Base-by-base conservation (phyloP, 345 rosid genomes). In the Populus pruinosa region DNA sequence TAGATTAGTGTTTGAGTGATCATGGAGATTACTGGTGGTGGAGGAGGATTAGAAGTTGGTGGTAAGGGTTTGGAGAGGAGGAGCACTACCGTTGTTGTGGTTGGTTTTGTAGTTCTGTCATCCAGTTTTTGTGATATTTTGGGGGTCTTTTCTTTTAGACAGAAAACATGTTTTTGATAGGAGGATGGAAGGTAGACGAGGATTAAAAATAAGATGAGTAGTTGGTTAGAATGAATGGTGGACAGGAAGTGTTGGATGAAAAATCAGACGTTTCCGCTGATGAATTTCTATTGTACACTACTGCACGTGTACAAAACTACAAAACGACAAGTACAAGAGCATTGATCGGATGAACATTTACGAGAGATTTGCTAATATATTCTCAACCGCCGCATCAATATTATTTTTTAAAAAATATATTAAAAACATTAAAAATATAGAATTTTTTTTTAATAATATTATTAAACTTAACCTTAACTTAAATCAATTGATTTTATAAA, bases 1-100 rank as follows among this genome's bases (percentile, higher is more conserved):
- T 89, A 88, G 8, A 85, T 80, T 18, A 92, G 10, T 10, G 88
- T 70, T 29, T 77, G 65, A n/a, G 38, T 35, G 35, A 67, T 29
- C 50, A 27, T 9, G 72, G 50, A n/a, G 41, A 31, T 18, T 44
- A 59, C 0, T 7, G 38, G 41, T 1, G 31, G 12, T 23, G 50
- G 47, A 38, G 70, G 64, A n/a, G n/a, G 7, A 35, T 71, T n/a
- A 8, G 27, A 8, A 9, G 21, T 56, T 56, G 27, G 21, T 39
- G 43, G 56, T 25, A 31, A n/a, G 74, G 75, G 6, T 29, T 39
- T 7, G 43, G 23, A 50, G 49, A 78, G 65, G 62, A 78, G 50
- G 38, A 67, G 69, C 47, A 38, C 66, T 64, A 77, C 69, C 82
- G 44, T 20, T 70, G 68, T 21, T 2, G 55, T 43, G 71, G 71